Conservation (phyloP, 108 stramenopile species). For the Fragilariopsis cylindrus region DNA sequence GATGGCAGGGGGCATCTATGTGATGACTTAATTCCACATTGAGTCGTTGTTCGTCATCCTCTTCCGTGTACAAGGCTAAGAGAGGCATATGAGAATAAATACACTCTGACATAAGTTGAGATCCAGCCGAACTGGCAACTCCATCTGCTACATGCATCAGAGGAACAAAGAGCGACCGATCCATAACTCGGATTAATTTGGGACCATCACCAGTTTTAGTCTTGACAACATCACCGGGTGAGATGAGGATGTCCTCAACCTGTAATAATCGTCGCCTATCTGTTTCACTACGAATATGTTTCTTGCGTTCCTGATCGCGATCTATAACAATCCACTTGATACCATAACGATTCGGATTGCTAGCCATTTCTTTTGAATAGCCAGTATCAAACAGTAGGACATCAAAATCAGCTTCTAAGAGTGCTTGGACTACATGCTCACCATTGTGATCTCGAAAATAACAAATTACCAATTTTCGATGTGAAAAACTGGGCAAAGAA, state of each 20-base stretch:
- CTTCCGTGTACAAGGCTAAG: constrained; percentile 23
- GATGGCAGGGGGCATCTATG: constrained; percentile 18
- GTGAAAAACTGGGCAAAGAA: background rate
- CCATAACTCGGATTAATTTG: constrained; percentile 28
- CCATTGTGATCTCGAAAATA: constrained; percentile 43
- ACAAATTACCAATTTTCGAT: constrained; percentile 35
- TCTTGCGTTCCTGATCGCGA: constrained; percentile 17
- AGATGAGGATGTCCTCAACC: background rate
- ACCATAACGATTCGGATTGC: constrained; percentile 19
- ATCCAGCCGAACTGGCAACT: constrained; percentile 38
- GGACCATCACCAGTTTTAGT: background rate
- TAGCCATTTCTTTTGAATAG: constrained; percentile 15
- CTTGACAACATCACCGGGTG: background rate
- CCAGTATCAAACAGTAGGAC: constrained; percentile 36
- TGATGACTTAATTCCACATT: constrained; percentile 38
- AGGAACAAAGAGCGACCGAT: constrained; percentile 38
- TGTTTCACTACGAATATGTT: background rate
- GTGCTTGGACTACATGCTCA: constrained; percentile 14
- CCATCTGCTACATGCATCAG: constrained; percentile 40
- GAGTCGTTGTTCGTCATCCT: constrained; percentile 35
- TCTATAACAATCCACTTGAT: constrained; percentile 21
- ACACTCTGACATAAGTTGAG: constrained; percentile 42
- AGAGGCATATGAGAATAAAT: constrained; percentile 30
- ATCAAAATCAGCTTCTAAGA: constrained; percentile 29
- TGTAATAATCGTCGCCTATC: background rate